phyloP scores from a whole-genome alignment of 805 yeast genomes.

The Sugiyamaella americana region DNA sequence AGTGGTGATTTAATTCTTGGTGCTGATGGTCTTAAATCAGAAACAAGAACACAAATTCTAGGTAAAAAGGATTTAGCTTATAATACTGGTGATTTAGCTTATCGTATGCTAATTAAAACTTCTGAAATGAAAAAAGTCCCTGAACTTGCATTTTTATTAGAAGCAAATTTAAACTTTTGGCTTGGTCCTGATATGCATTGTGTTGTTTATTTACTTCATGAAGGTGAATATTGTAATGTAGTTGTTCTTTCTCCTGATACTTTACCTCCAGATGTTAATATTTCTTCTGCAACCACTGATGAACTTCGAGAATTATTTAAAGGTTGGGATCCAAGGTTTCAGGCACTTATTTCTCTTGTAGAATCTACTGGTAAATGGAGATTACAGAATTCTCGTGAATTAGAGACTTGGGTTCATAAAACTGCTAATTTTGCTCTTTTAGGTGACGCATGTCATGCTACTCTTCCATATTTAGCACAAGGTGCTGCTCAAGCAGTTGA shows the following conservation, averaged over 20 bases:
- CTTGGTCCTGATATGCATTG: conserved; percentile 10
- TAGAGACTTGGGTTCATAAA: conserved; percentile 27
- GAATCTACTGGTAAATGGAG: conserved; percentile 26
- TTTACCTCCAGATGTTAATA: conserved; percentile 7
- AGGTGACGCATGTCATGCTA: conserved; percentile 37
- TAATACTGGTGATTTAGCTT: conserved; percentile 12
- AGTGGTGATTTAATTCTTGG: conserved; percentile 28
- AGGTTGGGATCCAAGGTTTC: conserved; percentile 28
- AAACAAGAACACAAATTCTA: conserved; percentile 21
- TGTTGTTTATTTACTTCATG: conserved; percentile 7
- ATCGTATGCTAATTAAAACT: conserved; percentile 8
- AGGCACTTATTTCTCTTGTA: conserved; percentile 18
- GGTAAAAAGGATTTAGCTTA: conserved; percentile 9
- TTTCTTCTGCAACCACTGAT: not conserved
- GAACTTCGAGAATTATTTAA: conserved; percentile 8
- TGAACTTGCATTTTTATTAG: not conserved
- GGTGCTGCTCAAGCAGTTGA: conserved; percentile 32
- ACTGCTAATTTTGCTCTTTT: conserved; percentile 29
- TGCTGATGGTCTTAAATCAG: conserved; percentile 30
- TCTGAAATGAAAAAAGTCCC: not conserved
- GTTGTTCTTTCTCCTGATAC: conserved; percentile 8
- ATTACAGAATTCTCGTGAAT: conserved; percentile 25
- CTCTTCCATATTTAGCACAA: conserved; percentile 32
- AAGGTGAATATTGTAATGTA: conserved; percentile 3
- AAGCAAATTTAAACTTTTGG: conserved; percentile 11